Base-by-base conservation (phyloP, 768 basidiomycete species). In the Xerocomellus chrysenteron region DNA sequence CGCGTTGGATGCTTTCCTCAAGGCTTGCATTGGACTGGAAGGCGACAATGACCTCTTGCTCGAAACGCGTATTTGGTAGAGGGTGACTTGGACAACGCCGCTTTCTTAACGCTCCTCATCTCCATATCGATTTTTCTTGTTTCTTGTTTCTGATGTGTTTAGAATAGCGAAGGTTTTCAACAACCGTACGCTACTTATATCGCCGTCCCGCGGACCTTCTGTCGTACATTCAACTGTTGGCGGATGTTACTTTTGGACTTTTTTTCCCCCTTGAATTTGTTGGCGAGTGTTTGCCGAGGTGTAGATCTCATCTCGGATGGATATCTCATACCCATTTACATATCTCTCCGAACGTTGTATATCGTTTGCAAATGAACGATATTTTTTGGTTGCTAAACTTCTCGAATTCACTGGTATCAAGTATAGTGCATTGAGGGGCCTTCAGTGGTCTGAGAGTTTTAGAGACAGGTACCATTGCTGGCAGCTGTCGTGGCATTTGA, bases 21-120 rank as follows among this genome's bases (percentile, higher is more conserved):
- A 95, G 82, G 94, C 94, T 40, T 97, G 93, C 75, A 76, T 95
- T 50, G 94, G 94, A 28, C 74, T 97, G 42, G 93, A 96, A 74
- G 81, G 84, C 50, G 85, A 79, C 72, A 85, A 81, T 50, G 96
- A 98, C 72, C 77, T 98, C 66, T 76, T 98, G 67, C 82, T 96
- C 16, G 86, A 92, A 73, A 88, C 88, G 26, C 84, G 94, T 64
- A 82, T 93, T 66, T 96, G 94, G 94, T 96, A 80, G 79, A 79
- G 6, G 52, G 16, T 42, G 19, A 33, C 26, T 41, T 3, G 11
- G 0, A 33, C 2, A 3, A 39, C 5, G 6, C 4, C 14, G 17
- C 12, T 5, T 10, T 16, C 10, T 13, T 30, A 11, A 35, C 12
- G 3, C 24, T 8, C 24, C 7, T 32, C 19, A 30, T 40, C 1